Conservation (phyloP, 2,329 filamentous ascomycete genomes). For the Colletotrichum salicis region DNA sequence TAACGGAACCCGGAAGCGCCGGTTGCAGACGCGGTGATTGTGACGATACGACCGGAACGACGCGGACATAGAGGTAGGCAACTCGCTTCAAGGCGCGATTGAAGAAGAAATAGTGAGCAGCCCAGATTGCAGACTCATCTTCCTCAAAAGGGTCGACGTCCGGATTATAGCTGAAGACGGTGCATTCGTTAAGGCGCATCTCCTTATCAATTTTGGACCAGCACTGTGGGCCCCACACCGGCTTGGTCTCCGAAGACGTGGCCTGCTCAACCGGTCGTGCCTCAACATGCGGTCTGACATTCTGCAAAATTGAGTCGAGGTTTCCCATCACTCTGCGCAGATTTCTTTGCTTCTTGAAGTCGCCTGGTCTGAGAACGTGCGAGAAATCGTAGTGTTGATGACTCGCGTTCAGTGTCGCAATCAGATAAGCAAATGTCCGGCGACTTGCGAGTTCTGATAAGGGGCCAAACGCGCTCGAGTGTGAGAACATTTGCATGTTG, state of each 20-base stretch:
- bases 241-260: slow-evolving; percentile 53
- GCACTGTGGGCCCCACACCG: slow-evolving; percentile 86
- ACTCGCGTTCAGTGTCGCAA: slow-evolving; percentile 94
- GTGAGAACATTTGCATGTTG: slow-evolving; percentile 69
- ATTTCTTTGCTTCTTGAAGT: slow-evolving; percentile 88
- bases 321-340: slow-evolving; percentile 85
- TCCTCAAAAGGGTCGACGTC: slow-evolving; percentile 91
- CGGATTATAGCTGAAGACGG: slow-evolving; percentile 88
- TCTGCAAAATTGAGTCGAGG: slow-evolving; percentile 87
- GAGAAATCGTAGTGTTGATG: slow-evolving; percentile 95
- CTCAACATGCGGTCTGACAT: slow-evolving; percentile 76
- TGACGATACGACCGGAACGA: slow-evolving; percentile 79
- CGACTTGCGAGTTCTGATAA: slow-evolving; percentile 89
- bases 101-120: slow-evolving; percentile 97
- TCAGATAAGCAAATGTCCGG: slow-evolving; percentile 93
- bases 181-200: slow-evolving; percentile 90
- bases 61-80: slow-evolving; percentile 91
- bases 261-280: slow-evolving; percentile 54
- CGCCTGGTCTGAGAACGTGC: slow-evolving; percentile 85
- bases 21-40: slow-evolving; percentile 50
- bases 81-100: slow-evolving; percentile 92
- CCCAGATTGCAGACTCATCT: slow-evolving; percentile 94
- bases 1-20: slow-evolving; percentile 35
- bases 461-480: slow-evolving; percentile 91
- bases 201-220: slow-evolving; percentile 95